Base-by-base conservation (phyloP, 2,329 filamentous ascomycete species). In the Chaetomium sp. region DNA sequence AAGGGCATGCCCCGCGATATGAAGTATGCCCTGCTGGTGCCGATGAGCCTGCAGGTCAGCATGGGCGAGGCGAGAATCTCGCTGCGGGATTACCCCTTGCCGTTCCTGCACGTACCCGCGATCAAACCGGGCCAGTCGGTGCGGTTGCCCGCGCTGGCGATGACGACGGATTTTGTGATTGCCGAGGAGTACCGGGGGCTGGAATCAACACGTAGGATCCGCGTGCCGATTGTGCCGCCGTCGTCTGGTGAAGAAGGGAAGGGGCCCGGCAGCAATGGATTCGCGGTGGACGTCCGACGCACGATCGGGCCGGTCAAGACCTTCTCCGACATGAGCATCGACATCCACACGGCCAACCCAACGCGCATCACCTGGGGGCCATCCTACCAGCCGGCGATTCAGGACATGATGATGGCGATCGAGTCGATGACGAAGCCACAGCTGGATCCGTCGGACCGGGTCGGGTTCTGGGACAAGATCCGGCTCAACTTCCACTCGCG, bases 381-480 rank as follows among this genome's bases (percentile, higher is more conserved):
- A 46, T 96, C 91, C 2, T 99, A 97, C 67, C 95, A 99, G 67
- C 94, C 95, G 34, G 92, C 92, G 1, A 92, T 99, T 49, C 94
- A 99, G 70, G 95, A 99, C 67, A 96, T 97, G 88, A 99, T 99
- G 94, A 96, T 97, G 81, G 91, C 91, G 33, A 88, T 99, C 59
- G 94, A 99, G 71, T 92, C 89, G 2, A 97, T 99, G 69, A 96
- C 92, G 0, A 99, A 99, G 68, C 90, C 92, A 6, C 91, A 92
- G 60, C 79, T 96, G 34, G 95, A 99, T 69, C 87, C 89, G 1
- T 97, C 94, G 0, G 95, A 99, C 61, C 81, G 88, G 54, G 90
- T 95, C 47, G 94, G 94, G 3, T 99, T 99, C 74, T 99, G 94
- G 94, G 94, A 99, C 73, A 99, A 99, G 77, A 91, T 99, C 51